These are phyloP conservation scores for Dactylellina cionopaga DNA, from an alignment of 2,329 filamentous ascomycete species.

Conservation along the genomic window DNA sequence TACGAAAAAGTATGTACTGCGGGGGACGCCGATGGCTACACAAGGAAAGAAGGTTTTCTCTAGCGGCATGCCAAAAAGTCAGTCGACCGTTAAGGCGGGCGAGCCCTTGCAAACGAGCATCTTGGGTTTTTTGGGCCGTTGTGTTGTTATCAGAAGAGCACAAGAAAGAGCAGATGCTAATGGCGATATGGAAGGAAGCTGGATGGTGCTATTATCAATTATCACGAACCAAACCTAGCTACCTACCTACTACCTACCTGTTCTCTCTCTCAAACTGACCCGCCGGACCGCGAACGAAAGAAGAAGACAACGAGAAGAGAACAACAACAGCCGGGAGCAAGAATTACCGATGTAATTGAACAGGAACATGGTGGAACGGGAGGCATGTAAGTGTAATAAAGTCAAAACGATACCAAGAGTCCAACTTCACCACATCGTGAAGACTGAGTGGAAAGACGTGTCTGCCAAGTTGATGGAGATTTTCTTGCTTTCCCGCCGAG, in stretches of 20 bases:
- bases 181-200: conserved; percentile 24
- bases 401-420: conserved; percentile 21
- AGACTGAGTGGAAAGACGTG: conserved; percentile 29
- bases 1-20: background rate
- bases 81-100: conserved; percentile 29
- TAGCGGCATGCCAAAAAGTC: conserved; percentile 26
- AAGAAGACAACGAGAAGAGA: too few species aligned
- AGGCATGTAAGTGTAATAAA: conserved; percentile 24
- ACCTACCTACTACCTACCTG: too few species aligned
- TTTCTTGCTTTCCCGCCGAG: conserved; percentile 2
- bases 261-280: too few species aligned
- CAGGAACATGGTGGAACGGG: too few species aligned
- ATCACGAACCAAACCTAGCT: too few species aligned
- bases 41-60: conserved; percentile 24
- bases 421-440: conserved; percentile 20
- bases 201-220: too few species aligned
- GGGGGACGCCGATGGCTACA: conserved; percentile 22
- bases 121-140: background rate
- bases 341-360: conserved; percentile 21
- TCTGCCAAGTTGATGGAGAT: conserved; percentile 22
- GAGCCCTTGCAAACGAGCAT: background rate
- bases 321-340: background rate
- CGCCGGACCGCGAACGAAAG: background rate
- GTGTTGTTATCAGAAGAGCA: conserved; percentile 7
- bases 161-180: conserved; percentile 19